phyloP scores from a whole-genome alignment of 768 basidiomycete species.

The Crucibulum laeve region DNA sequence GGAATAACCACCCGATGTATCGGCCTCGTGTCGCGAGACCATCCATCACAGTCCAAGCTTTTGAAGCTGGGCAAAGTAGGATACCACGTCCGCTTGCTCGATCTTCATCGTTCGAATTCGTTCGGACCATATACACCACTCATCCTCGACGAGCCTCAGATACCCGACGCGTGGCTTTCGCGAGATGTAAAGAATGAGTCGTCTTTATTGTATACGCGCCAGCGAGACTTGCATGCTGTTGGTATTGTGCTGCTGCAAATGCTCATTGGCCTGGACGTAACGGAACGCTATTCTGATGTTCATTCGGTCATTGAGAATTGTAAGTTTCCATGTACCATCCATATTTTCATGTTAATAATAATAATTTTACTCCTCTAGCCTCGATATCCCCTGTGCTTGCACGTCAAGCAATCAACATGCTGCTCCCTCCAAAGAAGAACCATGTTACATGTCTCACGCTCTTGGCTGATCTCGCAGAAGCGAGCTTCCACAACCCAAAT shows the following conservation, averaged over 20 bases:
- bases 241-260: constrained; percentile 83
- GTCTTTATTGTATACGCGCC: constrained; percentile 65
- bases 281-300: constrained; percentile 47
- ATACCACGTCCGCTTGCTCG: constrained; percentile 69
- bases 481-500: constrained; percentile 18
- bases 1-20: constrained; percentile 59
- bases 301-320: constrained; percentile 55
- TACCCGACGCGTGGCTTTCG: no score
- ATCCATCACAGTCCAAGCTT: constrained; percentile 49
- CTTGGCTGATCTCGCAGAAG: constrained; percentile 52
- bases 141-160: no score
- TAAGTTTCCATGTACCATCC: constrained; percentile 24
- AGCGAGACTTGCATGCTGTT: constrained; percentile 78
- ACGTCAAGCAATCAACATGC: constrained; percentile 54
- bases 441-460: constrained; percentile 53
- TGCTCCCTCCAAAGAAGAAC: constrained; percentile 53
- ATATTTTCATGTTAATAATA: not conserved
- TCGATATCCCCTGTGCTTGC: constrained; percentile 48
- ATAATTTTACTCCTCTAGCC: constrained; percentile 27
- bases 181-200: constrained; percentile 78
- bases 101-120: constrained; percentile 82
- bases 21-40: constrained; percentile 51
- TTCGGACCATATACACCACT: constrained; percentile 46
- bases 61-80: constrained; percentile 73
- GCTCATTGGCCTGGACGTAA: constrained; percentile 74